Base-by-base conservation (phyloP, 192 early-diverging fungal species). In the Backusella luteola region DNA sequence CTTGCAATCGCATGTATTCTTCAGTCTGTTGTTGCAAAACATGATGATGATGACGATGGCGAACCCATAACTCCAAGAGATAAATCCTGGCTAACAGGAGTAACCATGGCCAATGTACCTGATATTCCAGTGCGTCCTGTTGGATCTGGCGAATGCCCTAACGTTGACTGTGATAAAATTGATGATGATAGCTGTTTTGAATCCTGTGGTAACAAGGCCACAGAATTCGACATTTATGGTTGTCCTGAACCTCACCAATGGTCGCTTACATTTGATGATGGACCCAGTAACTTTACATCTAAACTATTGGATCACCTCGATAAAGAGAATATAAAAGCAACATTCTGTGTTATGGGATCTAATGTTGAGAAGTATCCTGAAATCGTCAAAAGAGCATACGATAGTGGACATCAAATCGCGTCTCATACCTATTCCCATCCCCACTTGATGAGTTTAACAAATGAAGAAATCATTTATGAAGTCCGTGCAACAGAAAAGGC, bases 321-420 rank as follows among this genome's bases (percentile, higher is more conserved):
- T 35, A 35, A 81, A 72, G 73, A 77, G n/a, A 73, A 86, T 49
- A 66, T 92, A 67, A 92, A 90, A 74, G 92, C 87, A 1, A 92
- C 92, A 0, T 94, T 94, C 77, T 93, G 90, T 76, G 89, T 94
- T 14, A 85, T 87, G 67, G 92, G 92, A 21, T 66, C 81, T 39
- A 81, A 86, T 63, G 78, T 90, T 34, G 79, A 87, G 49, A 74
- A 84, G 26, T 75, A 85, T 34, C 81, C 85, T 3, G 85, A 87
- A 11, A 69, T 87, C 34, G 39, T 93, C 41, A 82, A 79, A 38
- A 79, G 83, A 26, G 84, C 85, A 11, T 81, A 84, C 69, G 70
- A 80, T 14, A 79, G 46, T 6, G 92, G 92, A 21, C 90, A 91
- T 78, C 85, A 89, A 67, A 89, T 92, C 66, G 91, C 89, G 3